Base-by-base conservation (phyloP, 768 basidiomycete species). In the Trametes gibbosa region DNA sequence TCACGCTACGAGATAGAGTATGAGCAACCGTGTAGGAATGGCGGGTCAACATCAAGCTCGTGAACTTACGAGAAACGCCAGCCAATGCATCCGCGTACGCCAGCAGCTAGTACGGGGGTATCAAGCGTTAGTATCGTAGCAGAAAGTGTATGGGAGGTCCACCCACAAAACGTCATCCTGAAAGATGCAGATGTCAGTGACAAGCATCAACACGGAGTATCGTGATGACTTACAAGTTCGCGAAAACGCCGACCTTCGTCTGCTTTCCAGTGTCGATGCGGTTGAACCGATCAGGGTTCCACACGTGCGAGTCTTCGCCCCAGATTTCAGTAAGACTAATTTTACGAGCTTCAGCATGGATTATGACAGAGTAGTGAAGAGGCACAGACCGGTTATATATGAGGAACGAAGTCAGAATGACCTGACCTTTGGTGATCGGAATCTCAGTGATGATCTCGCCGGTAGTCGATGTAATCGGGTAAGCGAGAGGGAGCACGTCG, bases 401-500 rank as follows among this genome's bases (percentile, higher is more conserved):
- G 13, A 32, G 32, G 9, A 59, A 50, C 2, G 59, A 51, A 5
- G 56, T 45, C 3, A 40, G 1, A 3, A 63, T 34, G 23, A 27
- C n/a, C 32, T 58, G 56, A 3, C 62, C 62, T 9, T 49, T 50
- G 21, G n/a, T 19, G 17, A 63, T 35, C 9, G 62, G 62, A 10
- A 63, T 43, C 43, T 58, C 62, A 1, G 19, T 50, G 14, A 63
- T 42, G 0, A n/a, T n/a, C 37, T 59, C 23, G 1, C 58, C 62
- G 13, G 27, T 23, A 16, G 47, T 35, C 10, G 47, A 17, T 1
- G 39, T 29, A 6, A 59, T 46, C 1, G 62, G 61, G 40, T 54
- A 35, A 13, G 64, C 45, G 34, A 69, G 58, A 0, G 68, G 68
- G 21, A 69, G 57, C n/a, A 66, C 52, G 21, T 69, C 66, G 41